Percentiles rank a stretch among this genome's conserved stretches.
Conservation (phyloP, 805 yeast genomes). For the Myxozyma monticola region DNA sequence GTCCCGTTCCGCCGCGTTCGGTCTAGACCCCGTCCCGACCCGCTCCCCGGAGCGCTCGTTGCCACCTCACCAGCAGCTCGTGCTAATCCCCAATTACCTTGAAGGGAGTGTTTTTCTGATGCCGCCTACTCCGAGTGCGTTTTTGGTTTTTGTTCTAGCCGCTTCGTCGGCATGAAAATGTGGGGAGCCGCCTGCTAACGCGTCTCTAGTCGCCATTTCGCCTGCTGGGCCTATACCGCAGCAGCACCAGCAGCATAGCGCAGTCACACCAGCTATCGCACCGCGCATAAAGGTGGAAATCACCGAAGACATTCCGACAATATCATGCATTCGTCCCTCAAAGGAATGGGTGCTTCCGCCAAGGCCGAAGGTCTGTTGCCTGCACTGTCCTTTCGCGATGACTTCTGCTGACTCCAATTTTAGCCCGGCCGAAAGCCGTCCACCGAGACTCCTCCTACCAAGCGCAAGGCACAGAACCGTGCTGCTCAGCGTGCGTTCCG, state of each 20-base stretch:
- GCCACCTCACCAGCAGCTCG: no score
- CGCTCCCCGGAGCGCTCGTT: no score
- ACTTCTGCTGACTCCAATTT: background rate
- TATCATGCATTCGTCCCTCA: slow-evolving; percentile 49
- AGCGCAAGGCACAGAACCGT: slow-evolving; percentile 85
- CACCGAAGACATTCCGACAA: slow-evolving; percentile 5
- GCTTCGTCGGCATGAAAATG: no score
- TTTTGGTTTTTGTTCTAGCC: background rate
- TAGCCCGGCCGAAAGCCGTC: slow-evolving; percentile 56
- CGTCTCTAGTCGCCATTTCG: slow-evolving; percentile 20
- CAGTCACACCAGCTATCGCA: slow-evolving; percentile 22
- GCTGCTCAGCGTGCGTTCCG: slow-evolving; percentile 94
- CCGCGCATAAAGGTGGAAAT: slow-evolving; percentile 23
- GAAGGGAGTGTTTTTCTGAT: no score
- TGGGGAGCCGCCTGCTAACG: slow-evolving; percentile 2
- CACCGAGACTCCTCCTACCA: slow-evolving; percentile 77
- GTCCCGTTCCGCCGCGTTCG: no score
- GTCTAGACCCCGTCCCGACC: no score
- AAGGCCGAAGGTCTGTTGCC: slow-evolving; percentile 54
- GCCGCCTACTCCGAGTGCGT: slow-evolving; percentile 25
- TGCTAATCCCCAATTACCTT: no score
- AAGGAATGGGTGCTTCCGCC: slow-evolving; percentile 86
- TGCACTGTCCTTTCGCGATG: background rate
- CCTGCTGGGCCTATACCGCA: slow-evolving; percentile 10
- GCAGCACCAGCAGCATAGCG: slow-evolving; percentile 1